Percentiles rank a stretch among this genome's conserved stretches.
Evolutionary conservation across 345 rosid species (phyloP).

Genomic region (Hypericum androsaemum): DNA sequence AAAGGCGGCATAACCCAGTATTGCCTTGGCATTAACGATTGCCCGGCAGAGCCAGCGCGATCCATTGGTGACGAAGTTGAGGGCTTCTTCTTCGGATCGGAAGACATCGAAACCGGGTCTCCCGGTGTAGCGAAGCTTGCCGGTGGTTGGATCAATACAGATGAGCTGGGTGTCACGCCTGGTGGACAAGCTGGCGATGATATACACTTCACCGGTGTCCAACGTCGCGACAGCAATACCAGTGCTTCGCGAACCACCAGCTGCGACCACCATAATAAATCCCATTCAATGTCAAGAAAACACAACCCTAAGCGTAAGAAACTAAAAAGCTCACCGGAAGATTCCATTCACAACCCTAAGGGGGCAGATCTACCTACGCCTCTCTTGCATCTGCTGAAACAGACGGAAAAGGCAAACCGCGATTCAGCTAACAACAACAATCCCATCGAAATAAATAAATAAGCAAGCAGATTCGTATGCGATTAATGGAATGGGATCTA

Average conservation of each 20-base stretch:
- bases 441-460: too few relatives aligned
- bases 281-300: too few relatives aligned
- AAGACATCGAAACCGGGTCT: conserved; percentile 61
- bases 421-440: too few relatives aligned
- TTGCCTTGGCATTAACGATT: conserved; percentile 45
- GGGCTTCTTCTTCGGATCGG: conserved; percentile 71
- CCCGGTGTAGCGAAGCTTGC: conserved; percentile 53
- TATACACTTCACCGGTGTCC: conserved; percentile 66
- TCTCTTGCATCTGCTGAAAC: too few relatives aligned
- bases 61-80: conserved; percentile 56
- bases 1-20: conserved; percentile 79
- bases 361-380: too few relatives aligned
- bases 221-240: conserved; percentile 66
- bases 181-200: conserved; percentile 52
- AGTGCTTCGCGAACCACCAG: conserved; percentile 54
- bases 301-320: too few relatives aligned
- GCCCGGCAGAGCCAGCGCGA: conserved; percentile 46
- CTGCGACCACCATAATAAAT: conserved; percentile 14
- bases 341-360: too few relatives aligned
- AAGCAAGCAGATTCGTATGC: too few relatives aligned
- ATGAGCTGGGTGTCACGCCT: conserved; percentile 70
- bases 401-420: too few relatives aligned
- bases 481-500: too few relatives aligned
- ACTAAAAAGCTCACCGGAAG: too few relatives aligned
- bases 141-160: conserved; percentile 83